Base-by-base conservation (phyloP, 257 asterid species). In the Echium plantagineum region DNA sequence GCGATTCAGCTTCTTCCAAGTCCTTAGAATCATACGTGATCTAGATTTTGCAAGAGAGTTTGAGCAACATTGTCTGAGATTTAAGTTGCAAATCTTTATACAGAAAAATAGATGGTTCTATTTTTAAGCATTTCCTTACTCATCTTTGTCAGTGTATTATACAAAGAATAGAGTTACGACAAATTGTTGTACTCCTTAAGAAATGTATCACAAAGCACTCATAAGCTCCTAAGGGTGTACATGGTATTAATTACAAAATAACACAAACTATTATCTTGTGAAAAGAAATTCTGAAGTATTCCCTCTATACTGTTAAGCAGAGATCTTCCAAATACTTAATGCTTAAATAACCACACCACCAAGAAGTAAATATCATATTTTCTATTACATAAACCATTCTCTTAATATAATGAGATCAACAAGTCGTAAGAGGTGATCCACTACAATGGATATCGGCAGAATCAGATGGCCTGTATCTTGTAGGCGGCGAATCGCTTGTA, bases 401-500 rank as follows among this genome's bases (percentile, higher is more conserved):
- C 62, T 55, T 55, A 52, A 56, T 54, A 21, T 15, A 46, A 56
- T 30, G 59, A 66, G 15, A 68, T 81, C 80, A 87, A 76, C 65
- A 81, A 19, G 90, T 80, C 82, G 82, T 77, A 5, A 85, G 84
- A 48, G 89, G 91, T 13, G 95, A 83, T 46, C 80, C 95, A 63
- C 93, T 83, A 85, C 85, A 83, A 63, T 82, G 95, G 58, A 87
- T 95, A 78, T 85, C 96, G 20, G 95, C 79, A 19, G 79, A 69
- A 69, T 85, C 96, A 55, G 94, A 72, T n/a, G 80, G 66, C 67
- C 86, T 80, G 17, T 77, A 94, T 80, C 85, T 82, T 1, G 98
- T 90, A 72, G 96, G 83, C 66, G 71, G 78, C 2, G 79, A 66
- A 65, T 59, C 79, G 76, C 77, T 83, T 4, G 98, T 89, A 74